Base-by-base conservation (phyloP, 805 yeast genomes). In the Candida pseudoglaebosa region DNA sequence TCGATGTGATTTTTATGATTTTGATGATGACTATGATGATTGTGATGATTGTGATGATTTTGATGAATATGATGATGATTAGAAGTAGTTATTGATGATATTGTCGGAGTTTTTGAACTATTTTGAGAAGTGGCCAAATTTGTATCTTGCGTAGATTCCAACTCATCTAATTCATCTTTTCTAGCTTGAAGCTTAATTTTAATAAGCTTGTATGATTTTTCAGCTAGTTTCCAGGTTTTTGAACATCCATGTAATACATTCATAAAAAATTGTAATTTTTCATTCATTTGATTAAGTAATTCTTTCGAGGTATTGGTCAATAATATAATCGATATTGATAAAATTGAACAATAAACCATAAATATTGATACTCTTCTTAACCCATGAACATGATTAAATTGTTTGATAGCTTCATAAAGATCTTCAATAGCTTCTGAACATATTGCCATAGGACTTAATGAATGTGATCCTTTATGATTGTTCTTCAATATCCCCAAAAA, bases 221-320 rank as follows among this genome's bases (percentile, higher is more conserved):
- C 71, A 2, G 75, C 72, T 39, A 73, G 51, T 28, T 61, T 65
- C 78, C 78, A 73, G 0, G 75, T 70, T 37, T 57, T 55, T 1
- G 77, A 66, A 39, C 69, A 56, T n/a, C 64, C 63, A 7, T 61
- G 52, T 24, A 73, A 53, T 0, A 70, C 68, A 22, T 47, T 50
- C 63, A 73, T 53, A 43, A 72, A 70, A 41, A 63, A 65, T 19
- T 54, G 58, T 28, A 73, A 56, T 24, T 57, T 50, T 4, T 48
- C 42, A 28, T 56, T 56, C 36, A 56, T 56, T 32, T 53, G 50
- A 10, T 56, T 52, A 8, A 50, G 49, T 28, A 62, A 42, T 37
- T 52, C 52, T 14, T 49, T 50, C 20, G 54, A 47, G 4, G 62
- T 54, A 32, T 62, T 61, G 8, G 66, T 56, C 39, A 67, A 54